Base-by-base conservation (phyloP, 148 eudicot genomes). In the Camellia granthamiana region DNA sequence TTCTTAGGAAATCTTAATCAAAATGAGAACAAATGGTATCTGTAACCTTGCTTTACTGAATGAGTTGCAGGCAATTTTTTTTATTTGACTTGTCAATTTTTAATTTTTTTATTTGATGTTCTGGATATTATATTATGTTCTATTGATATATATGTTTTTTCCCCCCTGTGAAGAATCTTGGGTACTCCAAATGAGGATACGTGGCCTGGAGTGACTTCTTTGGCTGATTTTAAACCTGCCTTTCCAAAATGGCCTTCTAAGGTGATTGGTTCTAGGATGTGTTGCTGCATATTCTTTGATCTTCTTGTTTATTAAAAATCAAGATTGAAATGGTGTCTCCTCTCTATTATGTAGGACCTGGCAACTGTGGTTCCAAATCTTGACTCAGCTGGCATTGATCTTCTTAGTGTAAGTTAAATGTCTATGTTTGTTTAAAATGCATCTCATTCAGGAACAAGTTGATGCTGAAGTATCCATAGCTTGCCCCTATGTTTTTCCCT, bases 121-220 rank as follows among this genome's bases (percentile, higher is more conserved):
- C 42, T 51, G 75, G 8, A 23, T 6, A 9, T 49, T 65, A 2
- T 2, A 55, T 60, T 61, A 41, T 8, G 19, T 49, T 78, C n/a
- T 63, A 30, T 52, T 77, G 52, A 77, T 68, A 3, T 0, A 51
- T 68, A n/a, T 23, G 23, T 23, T 38, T 77, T 43, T 70, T 30
- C 43, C 15, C 59, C 79, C 38, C 43, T 59, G 7, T 84, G 86
- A 84, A 95, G 99, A 79, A 79, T 92, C 78, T 77, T 89, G 88
- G 99, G 99, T 75, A 96, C 99, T 69, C 99, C 99, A 67, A 93
- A 83, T 85, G 99, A 96, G 82, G 92, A 96, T 75, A 86, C 90
- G 75, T 96, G 98, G 99, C 95, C 98, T 81, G 99, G 99, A 69
- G 98, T 96, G 75, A 89, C 93, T 73, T 92, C 99, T 85, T 88